Evolutionary conservation across 768 basidiomycete genomes (phyloP), one percentile per base, ranked within the genome.

Genomic region (Gloeophyllum trabeum): DNA sequence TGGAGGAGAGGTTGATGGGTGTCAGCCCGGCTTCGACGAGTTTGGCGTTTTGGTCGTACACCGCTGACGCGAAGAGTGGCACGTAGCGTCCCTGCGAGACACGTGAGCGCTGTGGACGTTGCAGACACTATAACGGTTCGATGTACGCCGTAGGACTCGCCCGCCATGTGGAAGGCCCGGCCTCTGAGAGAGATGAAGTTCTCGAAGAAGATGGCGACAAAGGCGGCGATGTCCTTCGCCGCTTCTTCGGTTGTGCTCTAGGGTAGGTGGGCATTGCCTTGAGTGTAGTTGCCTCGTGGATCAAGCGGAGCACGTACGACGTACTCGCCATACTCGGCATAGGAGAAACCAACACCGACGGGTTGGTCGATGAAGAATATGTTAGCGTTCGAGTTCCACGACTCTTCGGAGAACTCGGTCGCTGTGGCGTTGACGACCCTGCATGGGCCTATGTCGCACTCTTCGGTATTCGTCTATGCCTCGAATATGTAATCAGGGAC

Each of bases 181-280:
- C 79, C 81, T 48, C 80, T 76, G 64, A 85, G 83, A 49, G 79
- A 65, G 42, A 57, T 66, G 54, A 88, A 88, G 44, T 77, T 69
- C 49, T 85, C 80, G 38, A 85, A 85, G 60, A 85, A 85, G 42
- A 86, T 74, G 2, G 71, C 62, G 0, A 85, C 65, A 48, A 86
- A 86, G 0, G 76, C 73, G 0, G 81, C 79, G 3, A 86, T 74
- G 48, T 86, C 81, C 41, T 71, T 66, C 0, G 80, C 79, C 3
- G 79, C 81, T 35, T 81, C 76, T 52, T 79, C 73, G 0, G 79
- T 75, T 3, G 72, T 81, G 39, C 69, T 65, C 78, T 80, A n/a
- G n/a, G n/a, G n/a, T n/a, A n/a, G n/a, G 26, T 5, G 10, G 2
- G 34, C 6, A 43, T 30, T 4, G 23, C 20, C 13, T 43, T 10